A percentile compares a stretch with the other conserved stretches of the same genome.
These are phyloP conservation scores for Globisporangium cylindrosporum DNA, from an alignment of 352 stramenopile genomes.

Conservation along the genomic window DNA sequence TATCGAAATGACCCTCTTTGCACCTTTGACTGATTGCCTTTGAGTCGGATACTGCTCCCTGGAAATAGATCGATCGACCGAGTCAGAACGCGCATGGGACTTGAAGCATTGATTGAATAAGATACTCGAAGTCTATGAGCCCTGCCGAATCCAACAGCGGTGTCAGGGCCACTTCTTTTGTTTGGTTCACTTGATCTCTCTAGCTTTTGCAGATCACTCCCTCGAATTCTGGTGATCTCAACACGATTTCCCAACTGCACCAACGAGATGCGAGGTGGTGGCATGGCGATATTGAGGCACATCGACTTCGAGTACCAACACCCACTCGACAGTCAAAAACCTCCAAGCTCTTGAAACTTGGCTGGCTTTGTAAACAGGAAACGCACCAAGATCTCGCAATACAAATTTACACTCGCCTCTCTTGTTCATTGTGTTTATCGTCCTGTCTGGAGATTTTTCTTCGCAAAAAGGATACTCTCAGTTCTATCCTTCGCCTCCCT, in stretches of 20 bases:
- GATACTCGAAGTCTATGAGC: neutral
- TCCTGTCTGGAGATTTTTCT: neutral
- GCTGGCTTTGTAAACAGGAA: neutral
- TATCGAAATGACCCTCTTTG: neutral
- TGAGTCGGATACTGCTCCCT: neutral
- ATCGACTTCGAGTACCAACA: neutral
- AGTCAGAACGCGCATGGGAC: neutral
- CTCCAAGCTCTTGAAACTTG: neutral
- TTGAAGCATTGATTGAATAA: neutral
- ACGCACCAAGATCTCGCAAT: neutral
- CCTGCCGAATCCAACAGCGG: neutral
- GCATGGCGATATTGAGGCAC: no score
- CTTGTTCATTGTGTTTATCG: neutral
- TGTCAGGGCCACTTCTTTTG: neutral
- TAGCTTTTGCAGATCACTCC: neutral
- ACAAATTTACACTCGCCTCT: conserved; percentile 2
- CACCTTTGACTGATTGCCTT: neutral
- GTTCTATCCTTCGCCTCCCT: neutral
- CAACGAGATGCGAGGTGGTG: neutral
- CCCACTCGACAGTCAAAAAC: neutral
- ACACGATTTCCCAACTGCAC: neutral
- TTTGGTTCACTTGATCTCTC: neutral
- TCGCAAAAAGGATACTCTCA: neutral
- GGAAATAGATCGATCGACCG: neutral
- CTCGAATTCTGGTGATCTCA: neutral